These are phyloP conservation scores for Eustoma russellianum DNA, from an alignment of 257 asterid species.

Conservation along the genomic window DNA sequence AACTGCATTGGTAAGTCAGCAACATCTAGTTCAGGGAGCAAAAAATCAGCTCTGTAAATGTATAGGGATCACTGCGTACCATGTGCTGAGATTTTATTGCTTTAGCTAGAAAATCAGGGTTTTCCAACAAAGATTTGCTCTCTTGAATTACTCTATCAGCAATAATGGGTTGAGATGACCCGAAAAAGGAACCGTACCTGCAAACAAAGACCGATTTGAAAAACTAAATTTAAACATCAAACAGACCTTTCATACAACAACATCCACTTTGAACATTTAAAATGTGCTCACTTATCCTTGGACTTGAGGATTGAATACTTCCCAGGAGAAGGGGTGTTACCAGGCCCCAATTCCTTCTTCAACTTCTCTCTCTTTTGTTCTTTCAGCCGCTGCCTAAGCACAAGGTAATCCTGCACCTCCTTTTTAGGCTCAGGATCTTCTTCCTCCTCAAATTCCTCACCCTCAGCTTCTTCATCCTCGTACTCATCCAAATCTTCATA, in stretches of 20 bases:
- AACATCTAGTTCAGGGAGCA: neutral
- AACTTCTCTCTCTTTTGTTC: slow-evolving; percentile 52
- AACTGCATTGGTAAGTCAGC: neutral
- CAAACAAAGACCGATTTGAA: neutral
- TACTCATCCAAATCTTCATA: slow-evolving; percentile 54
- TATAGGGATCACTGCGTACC: slow-evolving; percentile 27
- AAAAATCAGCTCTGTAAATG: neutral
- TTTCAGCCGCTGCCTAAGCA: slow-evolving; percentile 58
- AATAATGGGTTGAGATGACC: slow-evolving; percentile 90
- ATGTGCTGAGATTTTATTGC: slow-evolving; percentile 27
- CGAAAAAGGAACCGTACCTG: slow-evolving; percentile 96
- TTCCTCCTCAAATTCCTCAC: slow-evolving; percentile 40
- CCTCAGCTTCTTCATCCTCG: slow-evolving; percentile 42
- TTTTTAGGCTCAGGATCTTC: slow-evolving; percentile 54
- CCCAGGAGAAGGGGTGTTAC: slow-evolving; percentile 34
- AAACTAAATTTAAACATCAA: neutral
- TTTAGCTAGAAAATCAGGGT: slow-evolving; percentile 65
- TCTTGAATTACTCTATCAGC: slow-evolving; percentile 93
- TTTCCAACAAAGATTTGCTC: slow-evolving; percentile 86
- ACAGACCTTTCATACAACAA: slow-evolving; percentile 1
- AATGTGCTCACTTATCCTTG: slow-evolving; percentile 59
- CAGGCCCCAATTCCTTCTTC: slow-evolving; percentile 59
- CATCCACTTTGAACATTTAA: neutral
- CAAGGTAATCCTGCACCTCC: slow-evolving; percentile 71
- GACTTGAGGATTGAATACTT: slow-evolving; percentile 28